These are phyloP conservation scores for Pilobolus umbonatus DNA, from an alignment of 192 early-diverging fungal species.

Conservation along the genomic window DNA sequence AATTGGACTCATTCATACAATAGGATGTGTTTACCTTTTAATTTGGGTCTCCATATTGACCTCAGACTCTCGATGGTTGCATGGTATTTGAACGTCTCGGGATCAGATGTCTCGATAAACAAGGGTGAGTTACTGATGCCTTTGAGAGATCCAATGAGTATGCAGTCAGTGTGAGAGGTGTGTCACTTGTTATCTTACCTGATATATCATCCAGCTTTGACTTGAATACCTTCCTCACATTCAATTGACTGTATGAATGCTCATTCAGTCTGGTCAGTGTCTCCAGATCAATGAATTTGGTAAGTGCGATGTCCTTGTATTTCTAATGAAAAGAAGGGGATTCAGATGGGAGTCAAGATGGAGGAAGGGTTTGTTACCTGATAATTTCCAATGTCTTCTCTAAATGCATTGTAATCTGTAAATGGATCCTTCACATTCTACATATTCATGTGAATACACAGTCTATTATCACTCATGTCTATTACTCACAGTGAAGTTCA, in stretches of 20 bases:
- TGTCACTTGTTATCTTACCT: slow-evolving; percentile 35
- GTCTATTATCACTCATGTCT: not conserved
- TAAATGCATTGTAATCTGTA: slow-evolving; percentile 36
- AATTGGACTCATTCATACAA: too few species aligned
- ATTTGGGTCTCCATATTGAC: slow-evolving; percentile 40
- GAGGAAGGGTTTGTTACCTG: too few species aligned
- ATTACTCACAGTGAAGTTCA: slow-evolving; percentile 40
- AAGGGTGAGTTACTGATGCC: slow-evolving; percentile 20
- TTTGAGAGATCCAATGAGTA: not conserved
- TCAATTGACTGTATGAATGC: slow-evolving; percentile 33
- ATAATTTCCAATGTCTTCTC: slow-evolving; percentile 36
- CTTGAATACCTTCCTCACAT: slow-evolving; percentile 48
- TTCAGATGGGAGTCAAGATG: too few species aligned
- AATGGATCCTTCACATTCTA: slow-evolving; percentile 51
- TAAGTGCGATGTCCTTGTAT: slow-evolving; percentile 25
- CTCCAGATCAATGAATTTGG: slow-evolving; percentile 28
- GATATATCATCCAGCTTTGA: slow-evolving; percentile 52
- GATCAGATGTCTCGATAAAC: slow-evolving; percentile 36
- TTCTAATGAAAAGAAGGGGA: slow-evolving; percentile 25
- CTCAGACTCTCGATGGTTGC: slow-evolving; percentile 39
- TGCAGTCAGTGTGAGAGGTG: slow-evolving; percentile 15
- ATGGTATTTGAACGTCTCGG: slow-evolving; percentile 42
- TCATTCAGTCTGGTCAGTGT: slow-evolving; percentile 33
- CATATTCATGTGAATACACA: not conserved
- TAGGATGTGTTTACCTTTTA: too few species aligned